These are phyloP conservation scores for Bruguiera gymnorhiza DNA, from an alignment of 345 rosid species.

Conservation along the genomic window DNA sequence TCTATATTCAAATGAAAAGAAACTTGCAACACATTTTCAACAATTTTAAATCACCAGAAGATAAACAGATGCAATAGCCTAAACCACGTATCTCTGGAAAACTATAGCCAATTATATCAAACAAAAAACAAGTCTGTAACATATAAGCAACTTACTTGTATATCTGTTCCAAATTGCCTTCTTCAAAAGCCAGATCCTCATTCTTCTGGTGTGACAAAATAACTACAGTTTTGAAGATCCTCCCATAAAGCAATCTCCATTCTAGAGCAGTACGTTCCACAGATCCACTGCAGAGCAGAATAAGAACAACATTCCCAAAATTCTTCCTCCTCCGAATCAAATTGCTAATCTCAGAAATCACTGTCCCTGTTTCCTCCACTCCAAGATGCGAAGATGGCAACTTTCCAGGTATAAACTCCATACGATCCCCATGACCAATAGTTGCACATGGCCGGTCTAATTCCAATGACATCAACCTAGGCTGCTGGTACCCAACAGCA, in stretches of 20 bases:
- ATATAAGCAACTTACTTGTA: slow-evolving; percentile 61
- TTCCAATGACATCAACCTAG: slow-evolving; percentile 92
- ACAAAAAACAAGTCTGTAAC: background rate
- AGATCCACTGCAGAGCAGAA: slow-evolving; percentile 89
- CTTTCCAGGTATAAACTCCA: slow-evolving; percentile 78
- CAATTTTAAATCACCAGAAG: background rate
- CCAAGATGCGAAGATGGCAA: slow-evolving; percentile 94
- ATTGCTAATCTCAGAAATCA: slow-evolving; percentile 85
- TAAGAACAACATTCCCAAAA: slow-evolving; percentile 88
- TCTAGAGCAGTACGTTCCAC: slow-evolving; percentile 93
- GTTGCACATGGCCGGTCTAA: slow-evolving; percentile 73
- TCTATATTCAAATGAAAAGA: no score
- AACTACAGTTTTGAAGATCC: slow-evolving; percentile 88
- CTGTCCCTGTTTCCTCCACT: slow-evolving; percentile 92
- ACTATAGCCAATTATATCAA: background rate
- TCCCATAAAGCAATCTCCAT: slow-evolving; percentile 95
- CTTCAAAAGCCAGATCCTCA: slow-evolving; percentile 74
- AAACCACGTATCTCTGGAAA: background rate
- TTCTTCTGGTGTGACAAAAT: slow-evolving; percentile 73
- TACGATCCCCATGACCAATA: slow-evolving; percentile 90
- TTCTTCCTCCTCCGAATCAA: slow-evolving; percentile 93
- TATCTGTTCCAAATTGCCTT: slow-evolving; percentile 62
- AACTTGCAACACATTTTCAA: no score
- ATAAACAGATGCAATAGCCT: background rate
- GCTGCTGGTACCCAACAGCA: slow-evolving; percentile 94